Base-by-base conservation (phyloP, 2,329 filamentous ascomycete species). In the Diaporthe capsici region DNA sequence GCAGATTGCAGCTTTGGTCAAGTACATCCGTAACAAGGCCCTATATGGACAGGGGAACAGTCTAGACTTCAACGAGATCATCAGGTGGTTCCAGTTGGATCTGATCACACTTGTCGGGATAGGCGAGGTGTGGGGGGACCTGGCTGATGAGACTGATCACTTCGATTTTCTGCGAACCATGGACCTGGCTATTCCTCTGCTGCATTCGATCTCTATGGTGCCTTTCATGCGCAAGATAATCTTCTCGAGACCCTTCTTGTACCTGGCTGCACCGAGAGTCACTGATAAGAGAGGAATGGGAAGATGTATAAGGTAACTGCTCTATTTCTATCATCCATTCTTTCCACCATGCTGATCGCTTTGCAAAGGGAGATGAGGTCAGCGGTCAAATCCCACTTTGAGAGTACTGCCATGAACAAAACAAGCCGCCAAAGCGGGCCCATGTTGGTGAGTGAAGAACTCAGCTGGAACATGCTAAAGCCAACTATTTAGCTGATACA, bases 41-140 rank as follows among this genome's bases (percentile, higher is more conserved):
- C 55, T 37, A 28, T 53, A 37, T 7, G 57, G 47, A 3, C 22
- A 53, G 6, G 75, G 44, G 2, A 51, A 49, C 34, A 37, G 15
- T 49, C 49, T 78, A 25, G 72, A 70, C 34, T 78, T 74, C 67
- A 55, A 67, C n/a, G 31, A 57, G 5, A 57, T 71, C 22, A 61
- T 73, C 13, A 60, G 77, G 53, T 76, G 68, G 51, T 77, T 78
- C 34, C 58, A 60, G 22, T 25, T 78, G 12, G 78, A 79, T 44
- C 13, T 77, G 1, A 55, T 73, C 39, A 60, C 71, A 9, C 65
- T 73, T 0, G 70, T 57, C 1, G 49, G 72, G 3, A 20, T 77
- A 5, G 78, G 78, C 15, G 22, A 75, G 58, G 42, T 75, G 0
- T 79, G 77, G 77, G 75, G 73, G 5, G 61, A 76, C 22, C 25